Percentiles rank a stretch among this genome's conserved stretches.
Evolutionary conservation across 352 stramenopile species (phyloP).

Genomic region (Globisporangium middletonii): DNA sequence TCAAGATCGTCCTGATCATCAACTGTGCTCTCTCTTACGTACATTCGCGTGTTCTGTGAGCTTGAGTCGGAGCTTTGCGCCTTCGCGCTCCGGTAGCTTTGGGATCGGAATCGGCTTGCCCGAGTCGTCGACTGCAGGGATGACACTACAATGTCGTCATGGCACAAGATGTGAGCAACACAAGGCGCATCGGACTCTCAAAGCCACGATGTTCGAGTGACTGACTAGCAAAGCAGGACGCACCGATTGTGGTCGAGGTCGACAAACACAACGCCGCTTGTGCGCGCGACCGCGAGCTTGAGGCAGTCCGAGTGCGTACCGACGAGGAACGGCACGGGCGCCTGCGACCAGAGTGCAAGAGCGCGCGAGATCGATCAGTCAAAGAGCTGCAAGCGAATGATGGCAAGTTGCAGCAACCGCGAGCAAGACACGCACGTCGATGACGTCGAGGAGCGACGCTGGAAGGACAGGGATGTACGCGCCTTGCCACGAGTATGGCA

Average conservation of each 20-base stretch:
- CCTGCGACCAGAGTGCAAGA: slow-evolving; percentile 19
- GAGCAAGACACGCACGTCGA: slow-evolving; percentile 65
- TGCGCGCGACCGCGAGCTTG: slow-evolving; percentile 47
- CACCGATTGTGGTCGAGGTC: slow-evolving; percentile 92
- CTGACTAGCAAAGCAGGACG: not conserved
- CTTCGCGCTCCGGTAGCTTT: slow-evolving; percentile 72
- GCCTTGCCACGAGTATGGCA: slow-evolving; percentile 94
- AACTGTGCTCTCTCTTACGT: slow-evolving; percentile 26
- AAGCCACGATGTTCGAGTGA: not conserved
- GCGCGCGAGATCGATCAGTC: not conserved
- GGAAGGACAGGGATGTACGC: slow-evolving; percentile 93
- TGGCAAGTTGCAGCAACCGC: not conserved
- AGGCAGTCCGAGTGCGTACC: slow-evolving; percentile 85
- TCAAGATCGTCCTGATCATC: not conserved
- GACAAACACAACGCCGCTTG: slow-evolving; percentile 89
- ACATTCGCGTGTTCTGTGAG: slow-evolving; percentile 59
- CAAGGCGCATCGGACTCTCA: not conserved
- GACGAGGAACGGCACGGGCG: slow-evolving; percentile 93
- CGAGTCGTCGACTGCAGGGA: slow-evolving; percentile 66
- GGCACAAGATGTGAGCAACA: no score
- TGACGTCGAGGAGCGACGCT: slow-evolving; percentile 88
- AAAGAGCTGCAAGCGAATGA: not conserved
- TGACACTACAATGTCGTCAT: slow-evolving; percentile 31
- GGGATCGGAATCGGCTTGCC: slow-evolving; percentile 50
- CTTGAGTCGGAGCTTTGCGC: slow-evolving; percentile 50